Evolutionary conservation across 179 eudicot species (phyloP).

Genomic region (Amaranthus tricolor): DNA sequence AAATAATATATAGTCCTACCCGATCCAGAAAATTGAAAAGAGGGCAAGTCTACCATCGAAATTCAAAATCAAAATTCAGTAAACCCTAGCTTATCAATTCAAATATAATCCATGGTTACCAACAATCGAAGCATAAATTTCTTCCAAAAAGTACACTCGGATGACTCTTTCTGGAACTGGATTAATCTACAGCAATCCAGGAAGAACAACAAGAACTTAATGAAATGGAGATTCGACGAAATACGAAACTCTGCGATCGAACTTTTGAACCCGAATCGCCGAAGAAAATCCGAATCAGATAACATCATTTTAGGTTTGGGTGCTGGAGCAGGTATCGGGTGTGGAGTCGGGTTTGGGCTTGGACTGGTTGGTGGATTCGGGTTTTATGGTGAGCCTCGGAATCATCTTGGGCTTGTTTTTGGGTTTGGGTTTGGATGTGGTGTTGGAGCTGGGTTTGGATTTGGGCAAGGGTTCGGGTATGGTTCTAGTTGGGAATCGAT

Average conservation of each 20-base stretch:
- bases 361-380: slow-evolving; percentile 62
- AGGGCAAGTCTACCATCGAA: too few relatives aligned
- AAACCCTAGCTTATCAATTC: slow-evolving; percentile 11
- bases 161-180: slow-evolving; percentile 36
- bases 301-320: slow-evolving; percentile 47
- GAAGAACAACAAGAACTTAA: slow-evolving; percentile 11
- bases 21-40: too few relatives aligned
- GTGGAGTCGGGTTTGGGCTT: slow-evolving; percentile 60
- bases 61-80: too few relatives aligned
- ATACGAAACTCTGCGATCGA: slow-evolving; percentile 27
- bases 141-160: slow-evolving; percentile 29
- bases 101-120: slow-evolving; percentile 29
- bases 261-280: slow-evolving; percentile 10
- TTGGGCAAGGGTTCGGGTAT: slow-evolving; percentile 53
- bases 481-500: slow-evolving; percentile 44
- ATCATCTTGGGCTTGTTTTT: slow-evolving; percentile 44
- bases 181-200: slow-evolving; percentile 13
- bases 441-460: slow-evolving; percentile 62
- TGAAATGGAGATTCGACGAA: slow-evolving; percentile 24
- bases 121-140: slow-evolving; percentile 21
- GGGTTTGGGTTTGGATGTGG: slow-evolving; percentile 76
- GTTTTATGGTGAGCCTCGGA: slow-evolving; percentile 52
- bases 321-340: slow-evolving; percentile 60
- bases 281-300: slow-evolving; percentile 18
- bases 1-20: too few relatives aligned